A percentile compares a stretch with the other conserved stretches of the same genome.
phyloP scores from a whole-genome alignment of 768 basidiomycete species.

The Hypholoma fasciculare region DNA sequence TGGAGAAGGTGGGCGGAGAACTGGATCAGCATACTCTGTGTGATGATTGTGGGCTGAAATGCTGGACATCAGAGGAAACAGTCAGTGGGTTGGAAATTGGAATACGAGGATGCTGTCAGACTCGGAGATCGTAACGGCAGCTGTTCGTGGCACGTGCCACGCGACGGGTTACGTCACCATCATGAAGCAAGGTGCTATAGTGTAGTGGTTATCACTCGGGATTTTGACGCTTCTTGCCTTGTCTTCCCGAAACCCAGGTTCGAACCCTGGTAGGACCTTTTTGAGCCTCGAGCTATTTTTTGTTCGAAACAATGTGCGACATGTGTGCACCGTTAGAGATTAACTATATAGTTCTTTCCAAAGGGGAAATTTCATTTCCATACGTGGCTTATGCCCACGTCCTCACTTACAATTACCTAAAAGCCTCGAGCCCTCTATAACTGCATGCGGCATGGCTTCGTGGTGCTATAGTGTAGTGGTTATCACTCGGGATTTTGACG shows the following conservation, averaged over 20 bases:
- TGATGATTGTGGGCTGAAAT: constrained; percentile 26
- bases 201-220: constrained; percentile 12
- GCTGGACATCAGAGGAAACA: background rate
- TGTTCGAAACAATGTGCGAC: background rate
- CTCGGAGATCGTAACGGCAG: too few relatives aligned
- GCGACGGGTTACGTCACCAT: background rate
- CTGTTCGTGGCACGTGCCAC: background rate
- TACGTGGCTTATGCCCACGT: too few relatives aligned
- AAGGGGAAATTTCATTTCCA: too few relatives aligned
- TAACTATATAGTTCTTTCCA: too few relatives aligned
- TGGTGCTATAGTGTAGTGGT: background rate
- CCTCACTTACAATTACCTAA: too few relatives aligned
- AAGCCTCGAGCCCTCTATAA: too few relatives aligned
- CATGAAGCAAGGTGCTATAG: background rate
- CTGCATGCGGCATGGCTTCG: too few relatives aligned
- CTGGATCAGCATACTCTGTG: constrained; percentile 48
- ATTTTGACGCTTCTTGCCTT: constrained; percentile 1
- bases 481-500: background rate
- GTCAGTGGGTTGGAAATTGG: too few relatives aligned
- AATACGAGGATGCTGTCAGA: too few relatives aligned
- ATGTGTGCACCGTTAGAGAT: too few relatives aligned
- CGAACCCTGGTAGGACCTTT: constrained; percentile 4
- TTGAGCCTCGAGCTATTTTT: background rate
- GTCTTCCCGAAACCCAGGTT: constrained; percentile 5
- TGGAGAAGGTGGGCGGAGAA: constrained; percentile 49